phyloP scores from a whole-genome alignment of 2,329 filamentous ascomycete genomes.

The Sporothrix mexicana region DNA sequence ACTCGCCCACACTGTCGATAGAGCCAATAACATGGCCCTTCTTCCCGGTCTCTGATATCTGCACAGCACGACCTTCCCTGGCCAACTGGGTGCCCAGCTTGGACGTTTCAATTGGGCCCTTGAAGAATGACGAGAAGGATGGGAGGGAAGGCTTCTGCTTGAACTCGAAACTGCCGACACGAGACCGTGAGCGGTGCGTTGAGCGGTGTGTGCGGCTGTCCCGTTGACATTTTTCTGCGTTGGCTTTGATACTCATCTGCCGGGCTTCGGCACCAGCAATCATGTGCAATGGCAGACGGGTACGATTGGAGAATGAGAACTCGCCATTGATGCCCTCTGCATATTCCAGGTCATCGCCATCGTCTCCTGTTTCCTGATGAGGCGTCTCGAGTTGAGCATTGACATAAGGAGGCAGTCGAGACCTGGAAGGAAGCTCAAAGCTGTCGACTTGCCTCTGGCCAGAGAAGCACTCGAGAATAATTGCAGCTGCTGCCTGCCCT shows the following conservation, averaged over 20 bases:
- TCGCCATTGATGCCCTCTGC: slow-evolving; percentile 2
- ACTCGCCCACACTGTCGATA: slow-evolving; percentile 26
- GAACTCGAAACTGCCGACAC: background rate
- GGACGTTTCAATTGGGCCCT: background rate
- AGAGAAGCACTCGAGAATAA: background rate
- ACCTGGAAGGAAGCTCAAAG: background rate
- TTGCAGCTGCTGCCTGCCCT: background rate
- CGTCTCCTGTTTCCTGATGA: background rate
- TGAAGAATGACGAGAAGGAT: background rate
- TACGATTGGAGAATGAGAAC: background rate
- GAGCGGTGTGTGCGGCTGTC: no score
- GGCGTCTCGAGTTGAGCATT: background rate
- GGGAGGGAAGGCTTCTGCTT: background rate
- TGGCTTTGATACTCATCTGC: background rate
- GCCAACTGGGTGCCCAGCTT: background rate
- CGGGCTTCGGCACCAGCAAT: slow-evolving; percentile 13
- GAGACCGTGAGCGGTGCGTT: no score
- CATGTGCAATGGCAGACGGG: background rate
- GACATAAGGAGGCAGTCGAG: background rate
- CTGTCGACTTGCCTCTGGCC: background rate
- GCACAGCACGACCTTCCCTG: background rate
- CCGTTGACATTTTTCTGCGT: background rate
- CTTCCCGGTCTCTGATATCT: slow-evolving; percentile 4
- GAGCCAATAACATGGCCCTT: slow-evolving; percentile 3
- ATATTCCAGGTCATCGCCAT: background rate